These are phyloP conservation scores for Cladophialophora immunda DNA, from an alignment of 2,329 filamentous ascomycete genomes.

Conservation along the genomic window DNA sequence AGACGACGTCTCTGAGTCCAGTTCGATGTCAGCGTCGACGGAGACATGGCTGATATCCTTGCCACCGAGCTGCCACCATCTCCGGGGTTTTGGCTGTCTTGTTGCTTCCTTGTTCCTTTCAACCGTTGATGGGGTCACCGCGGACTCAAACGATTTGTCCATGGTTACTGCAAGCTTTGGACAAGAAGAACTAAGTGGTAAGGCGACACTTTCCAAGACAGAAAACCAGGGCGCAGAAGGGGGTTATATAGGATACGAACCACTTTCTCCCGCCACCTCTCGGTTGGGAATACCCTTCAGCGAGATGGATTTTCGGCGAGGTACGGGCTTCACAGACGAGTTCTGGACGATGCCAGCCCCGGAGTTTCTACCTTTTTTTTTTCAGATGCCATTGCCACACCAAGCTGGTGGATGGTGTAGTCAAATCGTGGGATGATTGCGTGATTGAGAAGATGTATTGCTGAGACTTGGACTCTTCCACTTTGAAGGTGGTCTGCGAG, in stretches of 20 bases:
- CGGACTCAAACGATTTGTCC: constrained; percentile 16
- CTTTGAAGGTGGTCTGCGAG: constrained; percentile 8
- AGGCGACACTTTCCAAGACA: constrained; percentile 5
- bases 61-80: constrained; percentile 36
- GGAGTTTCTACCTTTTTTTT: not conserved
- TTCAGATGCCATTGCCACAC: constrained; percentile 9
- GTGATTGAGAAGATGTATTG: constrained; percentile 13
- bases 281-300: constrained; percentile 8
- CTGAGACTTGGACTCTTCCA: not conserved
- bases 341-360: constrained; percentile 6
- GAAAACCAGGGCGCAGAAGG: not conserved
- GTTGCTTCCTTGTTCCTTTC: constrained; percentile 7
- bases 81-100: constrained; percentile 13
- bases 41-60: constrained; percentile 34
- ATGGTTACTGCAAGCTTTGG: constrained; percentile 11
- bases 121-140: constrained; percentile 1
- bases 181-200: not conserved
- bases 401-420: constrained; percentile 9
- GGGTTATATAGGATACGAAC: constrained; percentile 11
- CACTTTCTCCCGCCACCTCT: constrained; percentile 14
- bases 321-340: not conserved
- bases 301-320: not conserved
- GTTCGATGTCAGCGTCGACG: constrained; percentile 29
- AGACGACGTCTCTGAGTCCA: constrained; percentile 31
- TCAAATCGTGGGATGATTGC: constrained; percentile 16